phyloP scores from a whole-genome alignment of 2,329 filamentous ascomycete genomes.

The Botrytis cinerea region DNA sequence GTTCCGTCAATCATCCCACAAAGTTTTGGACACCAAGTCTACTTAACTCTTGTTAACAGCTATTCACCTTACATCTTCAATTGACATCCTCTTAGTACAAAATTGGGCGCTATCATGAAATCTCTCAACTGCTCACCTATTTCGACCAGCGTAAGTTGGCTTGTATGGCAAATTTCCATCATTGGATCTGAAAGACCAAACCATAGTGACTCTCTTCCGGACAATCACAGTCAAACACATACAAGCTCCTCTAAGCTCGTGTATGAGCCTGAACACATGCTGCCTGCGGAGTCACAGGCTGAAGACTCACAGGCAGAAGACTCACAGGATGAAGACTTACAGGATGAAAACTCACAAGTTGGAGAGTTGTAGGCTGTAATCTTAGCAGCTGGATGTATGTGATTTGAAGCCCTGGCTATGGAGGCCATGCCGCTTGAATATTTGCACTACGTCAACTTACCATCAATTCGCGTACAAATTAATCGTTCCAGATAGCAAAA shows the following conservation, averaged over 20 bases:
- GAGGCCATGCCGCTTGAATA: no score
- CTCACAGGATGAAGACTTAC: background rate
- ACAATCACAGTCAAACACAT: background rate
- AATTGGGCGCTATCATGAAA: background rate
- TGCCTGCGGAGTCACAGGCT: background rate
- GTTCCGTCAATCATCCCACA: no score
- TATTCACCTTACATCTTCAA: background rate
- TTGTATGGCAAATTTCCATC: background rate
- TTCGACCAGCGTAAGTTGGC: fast-evolving
- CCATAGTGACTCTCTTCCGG: no score
- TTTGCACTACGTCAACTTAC: background rate
- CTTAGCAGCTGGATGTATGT: background rate
- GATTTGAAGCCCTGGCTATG: background rate
- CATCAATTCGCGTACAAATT: background rate
- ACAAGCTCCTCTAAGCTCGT: background rate
- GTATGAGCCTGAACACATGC: background rate
- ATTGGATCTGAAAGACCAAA: background rate
- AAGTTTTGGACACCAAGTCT: background rate
- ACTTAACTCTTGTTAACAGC: background rate
- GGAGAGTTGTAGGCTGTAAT: background rate
- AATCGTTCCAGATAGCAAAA: background rate
- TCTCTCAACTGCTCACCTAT: no score
- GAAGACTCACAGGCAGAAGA: background rate
- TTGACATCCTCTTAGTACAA: background rate
- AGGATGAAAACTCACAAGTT: background rate